These are phyloP conservation scores for Phytophthora syringae DNA, from an alignment of 352 stramenopile genomes.

Conservation along the genomic window DNA sequence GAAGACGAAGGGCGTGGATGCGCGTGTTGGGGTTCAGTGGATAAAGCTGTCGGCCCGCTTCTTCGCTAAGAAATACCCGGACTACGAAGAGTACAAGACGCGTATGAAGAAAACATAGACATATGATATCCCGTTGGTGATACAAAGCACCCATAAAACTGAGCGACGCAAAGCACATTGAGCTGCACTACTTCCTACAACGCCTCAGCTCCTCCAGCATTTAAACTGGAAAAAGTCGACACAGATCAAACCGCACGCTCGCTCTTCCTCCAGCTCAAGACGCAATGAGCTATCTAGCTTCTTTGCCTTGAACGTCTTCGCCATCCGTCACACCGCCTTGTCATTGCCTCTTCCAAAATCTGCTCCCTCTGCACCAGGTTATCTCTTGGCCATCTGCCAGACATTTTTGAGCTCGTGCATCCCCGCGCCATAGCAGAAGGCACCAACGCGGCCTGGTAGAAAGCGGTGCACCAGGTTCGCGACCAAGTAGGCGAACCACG, in stretches of 20 bases:
- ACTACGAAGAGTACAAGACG: too few relatives aligned
- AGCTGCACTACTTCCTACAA: too few relatives aligned
- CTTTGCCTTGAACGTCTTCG: not conserved
- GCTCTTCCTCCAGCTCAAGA: too few relatives aligned
- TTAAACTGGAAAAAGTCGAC: too few relatives aligned
- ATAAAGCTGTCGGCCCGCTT: not conserved
- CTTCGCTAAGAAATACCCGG: not conserved
- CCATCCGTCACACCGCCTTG: not conserved
- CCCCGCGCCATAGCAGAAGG: conserved; percentile 30
- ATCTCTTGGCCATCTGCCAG: conserved; percentile 48
- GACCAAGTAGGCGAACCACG: conserved; percentile 51
- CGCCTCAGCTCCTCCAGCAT: too few relatives aligned
- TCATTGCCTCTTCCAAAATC: not conserved
- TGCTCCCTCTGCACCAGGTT: conserved; percentile 6
- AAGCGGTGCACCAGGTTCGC: conserved; percentile 35
- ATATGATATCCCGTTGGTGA: too few relatives aligned
- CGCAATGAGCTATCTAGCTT: too few relatives aligned
- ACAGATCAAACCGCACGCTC: too few relatives aligned
- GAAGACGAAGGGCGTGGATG: conserved; percentile 1
- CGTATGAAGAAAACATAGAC: too few relatives aligned
- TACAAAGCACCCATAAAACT: too few relatives aligned
- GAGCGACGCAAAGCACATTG: too few relatives aligned
- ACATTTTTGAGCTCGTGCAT: conserved; percentile 49
- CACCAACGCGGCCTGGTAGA: conserved; percentile 36
- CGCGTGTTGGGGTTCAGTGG: not conserved